These are phyloP conservation scores for Termitomyces sp. DNA, from an alignment of 768 basidiomycete species.

Conservation along the genomic window DNA sequence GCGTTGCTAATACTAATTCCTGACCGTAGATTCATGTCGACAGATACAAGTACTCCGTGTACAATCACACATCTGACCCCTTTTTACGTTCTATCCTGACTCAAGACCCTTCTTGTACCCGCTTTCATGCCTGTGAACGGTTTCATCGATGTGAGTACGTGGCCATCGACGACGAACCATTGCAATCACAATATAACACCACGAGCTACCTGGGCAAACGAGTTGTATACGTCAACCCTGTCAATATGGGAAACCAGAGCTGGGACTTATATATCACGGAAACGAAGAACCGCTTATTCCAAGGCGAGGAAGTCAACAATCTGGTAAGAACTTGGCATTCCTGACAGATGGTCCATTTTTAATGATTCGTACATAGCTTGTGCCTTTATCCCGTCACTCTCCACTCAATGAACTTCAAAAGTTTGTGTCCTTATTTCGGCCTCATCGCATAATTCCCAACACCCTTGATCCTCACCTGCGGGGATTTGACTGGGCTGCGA, in stretches of 20 bases:
- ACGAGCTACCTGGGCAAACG: constrained; percentile 44
- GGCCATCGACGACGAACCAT: constrained; percentile 34
- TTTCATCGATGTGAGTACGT: constrained; percentile 70
- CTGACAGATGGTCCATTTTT: background rate
- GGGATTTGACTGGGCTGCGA: constrained; percentile 70
- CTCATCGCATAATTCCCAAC: constrained; percentile 75
- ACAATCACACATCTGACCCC: constrained; percentile 53
- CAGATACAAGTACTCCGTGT: constrained; percentile 78
- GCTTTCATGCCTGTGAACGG: constrained; percentile 94
- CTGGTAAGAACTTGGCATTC: constrained; percentile 45
- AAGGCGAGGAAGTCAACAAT: constrained; percentile 45
- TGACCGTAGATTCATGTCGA: constrained; percentile 77
- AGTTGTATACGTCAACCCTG: constrained; percentile 85
- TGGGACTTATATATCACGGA: constrained; percentile 44
- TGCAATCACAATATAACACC: constrained; percentile 22
- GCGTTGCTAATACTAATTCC: background rate
- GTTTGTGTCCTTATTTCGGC: constrained; percentile 81
- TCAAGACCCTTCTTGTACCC: constrained; percentile 54
- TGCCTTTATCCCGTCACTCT: constrained; percentile 85
- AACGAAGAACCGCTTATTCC: constrained; percentile 34
- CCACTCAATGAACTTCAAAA: constrained; percentile 79
- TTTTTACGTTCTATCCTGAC: constrained; percentile 61
- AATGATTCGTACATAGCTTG: constrained; percentile 44
- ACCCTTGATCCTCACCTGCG: constrained; percentile 52
- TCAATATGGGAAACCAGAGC: constrained; percentile 60